phyloP scores from a whole-genome alignment of 2,329 filamentous ascomycete genomes.

The Macrophomina phaseolina region DNA sequence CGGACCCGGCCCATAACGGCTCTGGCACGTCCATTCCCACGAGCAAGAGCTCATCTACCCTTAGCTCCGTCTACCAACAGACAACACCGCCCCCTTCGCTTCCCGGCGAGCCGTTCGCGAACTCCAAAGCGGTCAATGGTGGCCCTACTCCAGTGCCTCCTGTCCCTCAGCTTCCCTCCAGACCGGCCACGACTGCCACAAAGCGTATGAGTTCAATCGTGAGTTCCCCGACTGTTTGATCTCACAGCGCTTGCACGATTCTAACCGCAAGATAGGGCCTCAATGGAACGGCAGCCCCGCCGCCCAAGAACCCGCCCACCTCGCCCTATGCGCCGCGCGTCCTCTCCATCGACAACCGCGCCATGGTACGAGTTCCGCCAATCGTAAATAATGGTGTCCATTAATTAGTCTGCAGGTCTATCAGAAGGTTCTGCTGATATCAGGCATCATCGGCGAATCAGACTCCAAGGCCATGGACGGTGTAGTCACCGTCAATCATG shows the following conservation, averaged over 20 bases:
- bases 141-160: conserved; percentile 39
- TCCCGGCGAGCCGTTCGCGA: conserved; percentile 68
- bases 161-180: conserved; percentile 39
- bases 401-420: conserved; percentile 67
- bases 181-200: conserved; percentile 35
- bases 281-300: conserved; percentile 61
- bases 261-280: conserved; percentile 16
- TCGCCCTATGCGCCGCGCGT: conserved; percentile 84
- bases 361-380: conserved; percentile 62
- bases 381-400: neutral
- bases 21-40: conserved; percentile 50
- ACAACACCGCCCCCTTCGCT: conserved; percentile 78
- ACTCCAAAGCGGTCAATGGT: conserved; percentile 63
- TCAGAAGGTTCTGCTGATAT: conserved; percentile 84
- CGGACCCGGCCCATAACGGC: conserved; percentile 31
- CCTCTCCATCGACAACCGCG: conserved; percentile 77
- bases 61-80: conserved; percentile 63
- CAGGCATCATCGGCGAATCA: conserved; percentile 80
- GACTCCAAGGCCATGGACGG: conserved; percentile 75
- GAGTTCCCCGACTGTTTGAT: conserved; percentile 25
- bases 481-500: conserved; percentile 75
- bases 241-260: neutral
- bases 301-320: conserved; percentile 52
- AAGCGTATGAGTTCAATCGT: conserved; percentile 60
- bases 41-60: conserved; percentile 67